phyloP scores from a whole-genome alignment of 2,329 filamentous ascomycete species.

The Pezicula rhizophila region DNA sequence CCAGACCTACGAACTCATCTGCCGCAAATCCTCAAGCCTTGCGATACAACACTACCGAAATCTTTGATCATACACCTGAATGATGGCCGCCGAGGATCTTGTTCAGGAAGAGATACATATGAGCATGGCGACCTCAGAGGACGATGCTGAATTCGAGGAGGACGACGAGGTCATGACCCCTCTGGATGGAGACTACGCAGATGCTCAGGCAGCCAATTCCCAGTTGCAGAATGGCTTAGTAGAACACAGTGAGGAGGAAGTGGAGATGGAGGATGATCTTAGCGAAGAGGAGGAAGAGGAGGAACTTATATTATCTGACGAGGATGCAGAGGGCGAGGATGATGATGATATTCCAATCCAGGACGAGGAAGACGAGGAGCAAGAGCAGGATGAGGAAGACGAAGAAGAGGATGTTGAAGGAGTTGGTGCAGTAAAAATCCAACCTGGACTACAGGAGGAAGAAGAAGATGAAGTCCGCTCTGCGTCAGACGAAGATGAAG shows the following conservation, averaged over 20 bases:
- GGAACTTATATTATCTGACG: constrained; percentile 19
- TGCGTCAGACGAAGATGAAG: constrained; percentile 20
- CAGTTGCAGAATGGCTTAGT: constrained; percentile 28
- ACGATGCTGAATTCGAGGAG: constrained; percentile 30
- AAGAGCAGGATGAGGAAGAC: constrained; percentile 34
- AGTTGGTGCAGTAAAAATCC: constrained; percentile 29
- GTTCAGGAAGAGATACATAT: constrained; percentile 26
- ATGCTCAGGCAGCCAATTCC: constrained; percentile 28
- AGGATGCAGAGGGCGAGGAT: constrained; percentile 32
- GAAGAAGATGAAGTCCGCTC: constrained; percentile 33
- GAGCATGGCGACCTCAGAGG: constrained; percentile 27
- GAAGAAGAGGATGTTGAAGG: constrained; percentile 32
- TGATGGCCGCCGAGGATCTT: constrained; percentile 24
- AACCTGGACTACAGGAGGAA: constrained; percentile 24
- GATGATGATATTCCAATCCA: constrained; percentile 27
- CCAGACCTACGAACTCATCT: neutral
- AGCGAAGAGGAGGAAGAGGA: constrained; percentile 30
- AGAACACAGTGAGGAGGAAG: constrained; percentile 5
- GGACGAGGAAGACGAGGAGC: constrained; percentile 32
- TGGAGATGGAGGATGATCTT: constrained; percentile 13
- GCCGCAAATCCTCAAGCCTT: neutral
- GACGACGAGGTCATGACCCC: constrained; percentile 24
- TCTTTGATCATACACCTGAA: constrained; percentile 9
- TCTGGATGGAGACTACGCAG: constrained; percentile 21
- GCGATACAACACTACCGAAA: neutral